These are phyloP conservation scores for Plasmodium chabaudi DNA, from an alignment of 169 alveolate genomes.

Conservation along the genomic window DNA sequence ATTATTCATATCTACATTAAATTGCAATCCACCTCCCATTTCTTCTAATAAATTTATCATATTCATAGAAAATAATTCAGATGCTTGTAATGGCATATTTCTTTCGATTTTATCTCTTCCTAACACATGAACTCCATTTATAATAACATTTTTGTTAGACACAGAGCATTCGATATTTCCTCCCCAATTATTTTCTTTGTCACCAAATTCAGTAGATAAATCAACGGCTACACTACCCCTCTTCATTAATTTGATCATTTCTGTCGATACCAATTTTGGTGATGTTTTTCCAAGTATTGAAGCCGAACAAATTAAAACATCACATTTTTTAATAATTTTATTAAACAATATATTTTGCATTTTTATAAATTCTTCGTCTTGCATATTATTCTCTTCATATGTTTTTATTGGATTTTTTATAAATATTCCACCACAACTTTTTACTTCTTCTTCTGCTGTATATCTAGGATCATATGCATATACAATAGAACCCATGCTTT, in stretches of 20 bases:
- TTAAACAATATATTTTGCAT: constrained; percentile 87
- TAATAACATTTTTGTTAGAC: constrained; percentile 83
- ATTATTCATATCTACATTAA: constrained; percentile 83
- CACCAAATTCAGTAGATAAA: constrained; percentile 90
- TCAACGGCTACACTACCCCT: constrained; percentile 93
- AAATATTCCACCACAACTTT: constrained; percentile 87
- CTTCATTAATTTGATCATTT: constrained; percentile 89
- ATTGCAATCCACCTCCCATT: constrained; percentile 85
- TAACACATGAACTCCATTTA: constrained; percentile 90
- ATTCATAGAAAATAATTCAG: constrained; percentile 90
- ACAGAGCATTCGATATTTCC: constrained; percentile 91
- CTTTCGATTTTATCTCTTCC: constrained; percentile 92
- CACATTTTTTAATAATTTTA: constrained; percentile 88
- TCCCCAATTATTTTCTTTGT: constrained; percentile 87
- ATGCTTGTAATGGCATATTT: constrained; percentile 90
- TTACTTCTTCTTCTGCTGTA: constrained; percentile 88
- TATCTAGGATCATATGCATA: constrained; percentile 90
- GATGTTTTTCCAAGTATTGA: constrained; percentile 93
- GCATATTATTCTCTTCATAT: constrained; percentile 78
- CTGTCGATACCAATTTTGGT: constrained; percentile 90
- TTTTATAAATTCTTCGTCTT: constrained; percentile 72
- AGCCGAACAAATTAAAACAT: constrained; percentile 94
- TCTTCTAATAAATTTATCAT: constrained; percentile 85
- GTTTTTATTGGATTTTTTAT: constrained; percentile 86
- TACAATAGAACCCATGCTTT: constrained; percentile 92